Evolutionary conservation across 345 rosid genomes (phyloP), one percentile per base, ranked within the genome.

Genomic region (Syzygium oleosum): DNA sequence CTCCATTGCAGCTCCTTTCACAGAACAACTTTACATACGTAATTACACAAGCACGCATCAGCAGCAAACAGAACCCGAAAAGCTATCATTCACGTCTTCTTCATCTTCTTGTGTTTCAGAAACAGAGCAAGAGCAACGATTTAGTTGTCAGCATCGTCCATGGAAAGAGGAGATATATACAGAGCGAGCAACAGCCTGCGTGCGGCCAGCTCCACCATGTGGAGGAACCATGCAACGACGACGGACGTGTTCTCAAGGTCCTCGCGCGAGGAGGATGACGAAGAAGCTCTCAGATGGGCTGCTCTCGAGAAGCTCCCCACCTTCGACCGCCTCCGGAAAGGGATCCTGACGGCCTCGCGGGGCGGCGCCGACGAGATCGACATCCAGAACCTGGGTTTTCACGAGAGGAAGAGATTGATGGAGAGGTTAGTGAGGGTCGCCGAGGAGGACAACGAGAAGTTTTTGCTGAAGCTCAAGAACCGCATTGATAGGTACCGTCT

Each of bases 251-350:
- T 91, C 73, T 91, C 94, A 29, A 85, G 85, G 87, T 93, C 95
- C 7, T 89, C 88, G 1, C 52, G 93, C 31, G 92, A 90, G 1
- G 95, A 91, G 85, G 95, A 94, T 23, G 94, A 92, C 29, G 95
- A 94, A 56, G 94, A 92, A 55, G 95, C 95, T 51, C 90, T 91
- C n/a, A 88, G 55, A 84, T 94, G 95, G 95, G 95, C 94, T 17
- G 96, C 95, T 10, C 88, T 94, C 3, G 95, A 94, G 91, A 92
- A 84, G 87, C 90, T 94, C 19, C 96, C 96, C 0, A 94, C 96
- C 27, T 88, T 80, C 51, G 90, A 89, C 58, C 90, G 94, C 27
- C 84, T 92, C 21, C 88, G 90, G 88, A 94, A 89, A 88, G 94
- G 94, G 10, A 77, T 94, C 41, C 84, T 91, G 38, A 73, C 31